Evolutionary conservation across 2,329 filamentous ascomycete species (phyloP).

Genomic region (Ophiostoma sp.): DNA sequence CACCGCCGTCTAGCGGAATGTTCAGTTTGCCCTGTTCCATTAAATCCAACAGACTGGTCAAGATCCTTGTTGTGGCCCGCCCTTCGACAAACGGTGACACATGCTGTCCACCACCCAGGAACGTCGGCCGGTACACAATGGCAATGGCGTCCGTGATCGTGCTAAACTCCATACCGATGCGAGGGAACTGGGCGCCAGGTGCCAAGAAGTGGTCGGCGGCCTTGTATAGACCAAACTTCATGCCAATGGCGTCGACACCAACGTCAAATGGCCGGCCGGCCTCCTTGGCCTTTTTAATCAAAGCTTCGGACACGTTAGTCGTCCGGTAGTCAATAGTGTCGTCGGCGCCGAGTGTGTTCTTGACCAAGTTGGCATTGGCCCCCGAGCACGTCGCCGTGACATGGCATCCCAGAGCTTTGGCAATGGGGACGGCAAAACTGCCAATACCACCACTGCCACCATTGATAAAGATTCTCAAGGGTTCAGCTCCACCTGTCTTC

Average conservation of each 20-base stretch:
- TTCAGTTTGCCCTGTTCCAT: constrained; percentile 35
- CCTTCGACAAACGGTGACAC: constrained; percentile 25
- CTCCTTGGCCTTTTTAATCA: constrained; percentile 17
- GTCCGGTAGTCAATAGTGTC: constrained; percentile 41
- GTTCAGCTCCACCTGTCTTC: not conserved
- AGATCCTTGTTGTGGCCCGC: constrained; percentile 13
- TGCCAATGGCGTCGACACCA: constrained; percentile 35
- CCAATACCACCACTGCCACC: constrained; percentile 43
- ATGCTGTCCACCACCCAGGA: constrained; percentile 29
- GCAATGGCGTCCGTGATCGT: constrained; percentile 13
- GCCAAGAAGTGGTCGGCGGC: constrained; percentile 29
- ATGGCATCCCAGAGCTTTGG: constrained; percentile 38
- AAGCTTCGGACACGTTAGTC: constrained; percentile 25
- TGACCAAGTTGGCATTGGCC: constrained; percentile 39
- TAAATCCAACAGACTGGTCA: constrained; percentile 31
- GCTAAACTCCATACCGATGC: constrained; percentile 28
- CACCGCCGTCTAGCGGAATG: constrained; percentile 30
- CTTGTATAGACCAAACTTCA: constrained; percentile 31
- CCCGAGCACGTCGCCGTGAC: constrained; percentile 41
- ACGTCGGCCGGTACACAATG: constrained; percentile 26
- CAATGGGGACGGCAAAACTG: constrained; percentile 42
- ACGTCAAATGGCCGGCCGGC: constrained; percentile 31
- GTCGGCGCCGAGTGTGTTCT: constrained; percentile 39
- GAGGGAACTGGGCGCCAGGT: constrained; percentile 30
- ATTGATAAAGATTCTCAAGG: constrained; percentile 37